phyloP scores from a whole-genome alignment of 2,329 filamentous ascomycete species.

The Clarireedia sp. region DNA sequence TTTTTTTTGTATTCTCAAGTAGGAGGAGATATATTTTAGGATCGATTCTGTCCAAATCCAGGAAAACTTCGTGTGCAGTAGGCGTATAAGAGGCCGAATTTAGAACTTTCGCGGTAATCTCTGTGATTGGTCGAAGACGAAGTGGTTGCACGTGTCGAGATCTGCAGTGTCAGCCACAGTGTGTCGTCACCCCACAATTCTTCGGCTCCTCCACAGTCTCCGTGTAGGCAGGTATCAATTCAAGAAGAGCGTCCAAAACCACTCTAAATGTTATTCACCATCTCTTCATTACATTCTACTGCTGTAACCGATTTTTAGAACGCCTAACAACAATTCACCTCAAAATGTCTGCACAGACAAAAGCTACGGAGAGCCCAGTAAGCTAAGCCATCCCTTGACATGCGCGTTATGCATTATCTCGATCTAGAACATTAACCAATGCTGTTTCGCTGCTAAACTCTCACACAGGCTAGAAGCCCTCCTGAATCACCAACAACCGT shows the following conservation, averaged over 20 bases:
- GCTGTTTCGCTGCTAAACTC: not conserved
- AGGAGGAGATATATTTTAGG: too few relatives aligned
- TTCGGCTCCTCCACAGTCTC: not conserved
- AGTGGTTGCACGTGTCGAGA: not conserved
- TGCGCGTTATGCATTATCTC: constrained; percentile 6
- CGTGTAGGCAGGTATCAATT: not conserved
- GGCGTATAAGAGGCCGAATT: too few relatives aligned
- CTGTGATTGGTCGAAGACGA: not conserved
- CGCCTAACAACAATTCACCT: not conserved
- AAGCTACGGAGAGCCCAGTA: constrained; percentile 5
- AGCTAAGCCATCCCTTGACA: constrained; percentile 1
- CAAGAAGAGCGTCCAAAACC: not conserved
- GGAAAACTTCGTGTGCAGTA: too few relatives aligned
- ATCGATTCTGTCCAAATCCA: too few relatives aligned
- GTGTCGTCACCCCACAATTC: too few relatives aligned
- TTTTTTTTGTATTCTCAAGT: too few relatives aligned
- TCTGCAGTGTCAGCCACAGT: not conserved
- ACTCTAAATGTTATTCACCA: too few relatives aligned
- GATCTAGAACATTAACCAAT: not conserved
- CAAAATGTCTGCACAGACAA: constrained; percentile 15
- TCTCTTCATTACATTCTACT: too few relatives aligned
- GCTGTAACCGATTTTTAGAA: too few relatives aligned
- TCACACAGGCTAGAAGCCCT: constrained; percentile 2
- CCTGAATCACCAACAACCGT: constrained; percentile 60
- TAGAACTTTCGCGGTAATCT: too few relatives aligned